Base-by-base conservation (phyloP, 257 asterid genomes). In the Solanum medicagineum region DNA sequence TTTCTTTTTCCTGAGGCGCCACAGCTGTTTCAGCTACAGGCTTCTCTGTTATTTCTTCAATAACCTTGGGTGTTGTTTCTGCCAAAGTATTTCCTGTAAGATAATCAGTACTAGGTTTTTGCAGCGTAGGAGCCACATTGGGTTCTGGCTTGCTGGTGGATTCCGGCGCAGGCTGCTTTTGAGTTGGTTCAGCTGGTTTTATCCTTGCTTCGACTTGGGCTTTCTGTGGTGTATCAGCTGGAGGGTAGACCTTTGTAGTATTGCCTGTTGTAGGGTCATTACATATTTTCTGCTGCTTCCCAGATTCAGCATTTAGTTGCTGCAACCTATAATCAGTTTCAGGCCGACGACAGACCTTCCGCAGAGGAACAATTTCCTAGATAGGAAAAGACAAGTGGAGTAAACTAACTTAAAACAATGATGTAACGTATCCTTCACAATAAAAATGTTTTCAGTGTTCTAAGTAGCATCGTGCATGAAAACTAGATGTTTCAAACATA, bases 311-410 rank as follows among this genome's bases (percentile, higher is more conserved):
- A 85, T 87, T 89, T 51, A 90, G 91, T 84, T 89, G 93, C 86
- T 88, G 93, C 90, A 92, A 79, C 89, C 95, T 89, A 79, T 89
- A 91, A 87, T 92, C 94, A 87, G 94, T 92, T 87, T 91, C 95
- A 47, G 93, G 95, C 80, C 94, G 85, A 75, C 94, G 92, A 51
- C 95, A 91, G 81, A 92, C 85, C 90, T 92, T 91, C 75, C 91
- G 90, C 73, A 90, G 87, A 13, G 95, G 93, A 73, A 95, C 98
- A 86, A 95, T 94, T 91, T 95, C 98, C 98, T 95, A 59, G 55
- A 77, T 26, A 77, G 8, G 70, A 66, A 15, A 59, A 8, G 82
- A 15, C 83, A 24, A 24, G 26, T 47, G 8, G 40, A 22, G 51
- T 24, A 77, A 22, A 22, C 81, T 15, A 73, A 45, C 56, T 20